Evolutionary conservation across 2,329 filamentous ascomycete genomes (phyloP).

Genomic region (Talaromyces rugulosus): DNA sequence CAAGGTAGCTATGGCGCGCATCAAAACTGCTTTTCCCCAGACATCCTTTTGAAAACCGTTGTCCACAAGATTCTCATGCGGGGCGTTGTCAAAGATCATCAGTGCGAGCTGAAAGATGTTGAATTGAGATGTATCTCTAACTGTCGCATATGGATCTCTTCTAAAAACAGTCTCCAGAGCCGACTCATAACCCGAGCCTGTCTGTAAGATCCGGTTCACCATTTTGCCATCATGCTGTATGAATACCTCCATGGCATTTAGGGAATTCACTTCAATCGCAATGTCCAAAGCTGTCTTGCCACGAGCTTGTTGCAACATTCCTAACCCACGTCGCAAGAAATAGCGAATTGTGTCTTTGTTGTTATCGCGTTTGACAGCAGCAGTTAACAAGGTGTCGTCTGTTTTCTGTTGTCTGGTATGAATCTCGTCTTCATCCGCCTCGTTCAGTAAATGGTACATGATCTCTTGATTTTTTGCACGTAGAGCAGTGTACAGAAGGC

Average conservation of each 20-base stretch:
- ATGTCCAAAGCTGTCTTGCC: neutral
- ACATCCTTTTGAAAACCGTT: neutral
- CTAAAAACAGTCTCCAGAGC: neutral
- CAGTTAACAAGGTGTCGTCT: neutral
- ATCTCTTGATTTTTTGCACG: no score
- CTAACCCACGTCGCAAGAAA: neutral
- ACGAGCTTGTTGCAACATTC: neutral
- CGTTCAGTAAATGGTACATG: neutral
- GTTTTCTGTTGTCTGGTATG: neutral
- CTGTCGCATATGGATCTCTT: no score
- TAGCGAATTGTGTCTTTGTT: neutral
- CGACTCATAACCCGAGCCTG: neutral
- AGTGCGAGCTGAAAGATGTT: neutral
- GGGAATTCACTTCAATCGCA: neutral
- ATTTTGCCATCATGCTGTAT: neutral
- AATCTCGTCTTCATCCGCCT: neutral
- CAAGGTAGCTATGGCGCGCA: neutral
- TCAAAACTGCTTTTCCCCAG: neutral
- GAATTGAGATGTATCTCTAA: no score
- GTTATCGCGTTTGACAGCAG: neutral
- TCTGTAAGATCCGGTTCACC: neutral
- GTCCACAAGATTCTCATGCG: neutral
- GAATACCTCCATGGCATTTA: neutral
- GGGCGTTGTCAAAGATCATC: neutral
- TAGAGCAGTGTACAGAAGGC: neutral